Evolutionary conservation across 495 filamentous ascomycete species (phyloP), one percentile per base, ranked within the genome.

Genomic region (Usnea hakonensis): DNA sequence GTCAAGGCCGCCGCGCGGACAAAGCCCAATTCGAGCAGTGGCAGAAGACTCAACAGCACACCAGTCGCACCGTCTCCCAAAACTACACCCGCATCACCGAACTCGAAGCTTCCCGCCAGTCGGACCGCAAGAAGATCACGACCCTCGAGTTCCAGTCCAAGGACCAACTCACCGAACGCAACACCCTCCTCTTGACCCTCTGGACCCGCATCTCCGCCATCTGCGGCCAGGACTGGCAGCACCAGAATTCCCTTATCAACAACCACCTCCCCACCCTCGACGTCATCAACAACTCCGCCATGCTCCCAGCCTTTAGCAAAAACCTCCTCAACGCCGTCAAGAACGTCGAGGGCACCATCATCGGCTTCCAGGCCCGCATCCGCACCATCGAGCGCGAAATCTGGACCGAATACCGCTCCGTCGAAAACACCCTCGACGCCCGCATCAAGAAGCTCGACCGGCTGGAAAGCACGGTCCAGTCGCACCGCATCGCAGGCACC

Each of bases 191-290:
- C 33, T 82, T 95, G 16, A 79, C 83, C 17, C 78, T 97, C 19
- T 98, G 94, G 94, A 90, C 90, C 58, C 84, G 90, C 33, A 79
- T 98, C 17, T 89, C 88, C 3, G 76, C 85, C 11, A 85, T 97
- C 58, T 97, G 95, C 67, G 94, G 94, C 35, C 78, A 82, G 0
- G 94, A 97, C 69, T 98, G 94, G 94, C 85, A 88, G 0, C 88
- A 95, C 65, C 85, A 89, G 64, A 92, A 97, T 67, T 88, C 86
- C 63, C 83, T 95, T 44, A 90, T 97, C 70, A 90, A 93, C 64
- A 90, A 90, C 55, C 88, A 92, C 57, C 76, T 92, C 9, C 89
- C 90, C 0, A 88, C 86, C 38, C 76, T 94, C 55, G 91, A 96
- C 66, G 83, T 90, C 48, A 85, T 96, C 58, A 75, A 79, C 37